Percentiles rank a stretch among this genome's conserved stretches.
Conservation (phyloP, 1,284 basidiomycete genomes). For the Paramarasmius palmivorus region DNA sequence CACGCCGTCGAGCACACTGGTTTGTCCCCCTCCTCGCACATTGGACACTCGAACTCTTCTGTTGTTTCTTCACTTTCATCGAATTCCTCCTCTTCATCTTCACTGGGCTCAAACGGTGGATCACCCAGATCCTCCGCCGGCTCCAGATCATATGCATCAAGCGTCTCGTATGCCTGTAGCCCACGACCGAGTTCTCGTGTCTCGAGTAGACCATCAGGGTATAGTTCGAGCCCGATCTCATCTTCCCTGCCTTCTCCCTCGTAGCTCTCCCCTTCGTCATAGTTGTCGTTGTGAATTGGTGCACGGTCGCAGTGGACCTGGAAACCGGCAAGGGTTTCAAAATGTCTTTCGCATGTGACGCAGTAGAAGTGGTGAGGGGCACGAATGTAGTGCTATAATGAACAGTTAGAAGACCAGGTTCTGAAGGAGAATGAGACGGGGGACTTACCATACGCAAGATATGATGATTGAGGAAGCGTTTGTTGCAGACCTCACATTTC, state of each 20-base stretch:
- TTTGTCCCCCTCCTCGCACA: too few species aligned
- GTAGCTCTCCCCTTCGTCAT: slow-evolving; percentile 7
- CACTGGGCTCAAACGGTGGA: too few species aligned
- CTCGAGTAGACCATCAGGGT: slow-evolving; percentile 18
- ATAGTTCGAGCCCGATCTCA: slow-evolving; percentile 15
- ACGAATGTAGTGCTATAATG: slow-evolving; percentile 19
- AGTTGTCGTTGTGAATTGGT: slow-evolving; percentile 18
- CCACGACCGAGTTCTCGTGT: slow-evolving; percentile 7
- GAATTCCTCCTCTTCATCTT: slow-evolving; percentile 6
- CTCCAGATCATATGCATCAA: too few species aligned
- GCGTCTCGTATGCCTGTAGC: too few species aligned
- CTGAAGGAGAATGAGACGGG: neutral
- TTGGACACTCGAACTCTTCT: too few species aligned
- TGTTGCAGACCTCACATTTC: slow-evolving; percentile 19
- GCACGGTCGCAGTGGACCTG: slow-evolving; percentile 12
- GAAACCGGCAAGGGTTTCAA: slow-evolving; percentile 16
- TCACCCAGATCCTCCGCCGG: too few species aligned
- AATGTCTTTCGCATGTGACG: slow-evolving; percentile 19
- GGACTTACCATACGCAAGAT: slow-evolving; percentile 17
- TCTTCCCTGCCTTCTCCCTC: slow-evolving; percentile 19
- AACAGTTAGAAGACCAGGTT: neutral
- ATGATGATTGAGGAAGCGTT: slow-evolving; percentile 20
- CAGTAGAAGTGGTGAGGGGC: slow-evolving; percentile 20
- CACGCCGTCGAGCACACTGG: too few species aligned
- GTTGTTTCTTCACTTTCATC: too few species aligned